Conservation (phyloP, 768 basidiomycete genomes). For the Suillus cothurnatus region DNA sequence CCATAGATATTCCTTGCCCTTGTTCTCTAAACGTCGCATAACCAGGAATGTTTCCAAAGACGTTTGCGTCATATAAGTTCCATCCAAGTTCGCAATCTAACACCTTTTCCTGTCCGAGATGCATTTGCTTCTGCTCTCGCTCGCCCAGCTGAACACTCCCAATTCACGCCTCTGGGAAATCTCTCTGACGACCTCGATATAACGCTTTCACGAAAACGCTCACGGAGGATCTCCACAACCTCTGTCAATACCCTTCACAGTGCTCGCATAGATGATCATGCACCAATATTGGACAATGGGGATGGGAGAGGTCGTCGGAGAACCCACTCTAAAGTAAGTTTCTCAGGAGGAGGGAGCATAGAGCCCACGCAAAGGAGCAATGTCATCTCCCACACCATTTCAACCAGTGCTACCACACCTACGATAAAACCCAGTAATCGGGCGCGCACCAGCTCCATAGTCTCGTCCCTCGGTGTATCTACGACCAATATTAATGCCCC, state of each 20-base stretch:
- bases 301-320: conserved; percentile 44
- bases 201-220: conserved; percentile 55
- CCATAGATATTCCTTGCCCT: not conserved
- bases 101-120: conserved; percentile 84
- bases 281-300: conserved; percentile 26
- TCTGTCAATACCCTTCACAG: conserved; percentile 55
- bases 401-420: conserved; percentile 25
- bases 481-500: conserved; percentile 7
- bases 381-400: conserved; percentile 19
- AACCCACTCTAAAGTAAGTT: conserved; percentile 49
- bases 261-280: conserved; percentile 47
- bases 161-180: conserved; percentile 57
- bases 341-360: conserved; percentile 28
- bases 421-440: conserved; percentile 40
- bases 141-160: conserved; percentile 64
- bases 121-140: conserved; percentile 69
- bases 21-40: not conserved
- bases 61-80: conserved; percentile 74
- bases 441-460: conserved; percentile 53
- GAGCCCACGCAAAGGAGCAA: conserved; percentile 14
- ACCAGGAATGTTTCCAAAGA: conserved; percentile 45
- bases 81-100: conserved; percentile 77
- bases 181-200: conserved; percentile 74
- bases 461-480: conserved; percentile 44
- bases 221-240: conserved; percentile 60